These are phyloP conservation scores for Passiflora organensis DNA, from an alignment of 345 rosid genomes.

Conservation along the genomic window DNA sequence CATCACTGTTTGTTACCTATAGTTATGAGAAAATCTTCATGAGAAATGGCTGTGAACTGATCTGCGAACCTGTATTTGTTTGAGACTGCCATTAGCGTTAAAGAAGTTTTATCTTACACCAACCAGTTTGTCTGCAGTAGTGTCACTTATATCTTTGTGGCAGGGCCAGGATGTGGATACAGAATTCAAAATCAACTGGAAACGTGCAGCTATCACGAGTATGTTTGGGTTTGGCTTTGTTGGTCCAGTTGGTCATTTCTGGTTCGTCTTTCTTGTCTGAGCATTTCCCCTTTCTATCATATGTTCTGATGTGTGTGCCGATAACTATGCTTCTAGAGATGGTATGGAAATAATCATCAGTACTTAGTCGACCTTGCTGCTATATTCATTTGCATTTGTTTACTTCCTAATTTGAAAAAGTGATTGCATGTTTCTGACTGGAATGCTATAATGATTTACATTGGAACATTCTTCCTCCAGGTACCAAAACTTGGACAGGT, in stretches of 20 bases:
- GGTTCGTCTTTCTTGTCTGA: constrained; percentile 39
- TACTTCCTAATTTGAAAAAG: neutral
- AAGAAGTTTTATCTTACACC: neutral
- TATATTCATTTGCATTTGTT: neutral
- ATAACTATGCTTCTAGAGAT: neutral
- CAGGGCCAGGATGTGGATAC: constrained; percentile 64
- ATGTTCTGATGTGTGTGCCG: constrained; percentile 1
- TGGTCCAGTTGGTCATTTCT: constrained; percentile 84
- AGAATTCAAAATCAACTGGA: constrained; percentile 60
- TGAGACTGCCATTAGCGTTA: neutral
- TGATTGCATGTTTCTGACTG: constrained; percentile 3
- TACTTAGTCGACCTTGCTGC: neutral
- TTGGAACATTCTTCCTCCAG: constrained; percentile 24
- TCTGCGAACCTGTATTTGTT: too few relatives aligned
- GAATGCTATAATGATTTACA: neutral
- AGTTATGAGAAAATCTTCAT: neutral
- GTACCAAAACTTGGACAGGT: constrained; percentile 78
- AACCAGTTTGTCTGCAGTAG: constrained; percentile 9
- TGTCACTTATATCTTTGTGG: constrained; percentile 3
- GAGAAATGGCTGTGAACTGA: too few relatives aligned
- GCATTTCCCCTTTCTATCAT: neutral
- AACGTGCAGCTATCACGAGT: constrained; percentile 69
- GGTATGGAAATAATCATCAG: neutral
- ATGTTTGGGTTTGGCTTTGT: constrained; percentile 73
- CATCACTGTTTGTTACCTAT: too few relatives aligned